Evolutionary conservation across 2,329 filamentous ascomycete species (phyloP), one percentile per base, ranked within the genome.

Genomic region (Drechslerella dactyloides): DNA sequence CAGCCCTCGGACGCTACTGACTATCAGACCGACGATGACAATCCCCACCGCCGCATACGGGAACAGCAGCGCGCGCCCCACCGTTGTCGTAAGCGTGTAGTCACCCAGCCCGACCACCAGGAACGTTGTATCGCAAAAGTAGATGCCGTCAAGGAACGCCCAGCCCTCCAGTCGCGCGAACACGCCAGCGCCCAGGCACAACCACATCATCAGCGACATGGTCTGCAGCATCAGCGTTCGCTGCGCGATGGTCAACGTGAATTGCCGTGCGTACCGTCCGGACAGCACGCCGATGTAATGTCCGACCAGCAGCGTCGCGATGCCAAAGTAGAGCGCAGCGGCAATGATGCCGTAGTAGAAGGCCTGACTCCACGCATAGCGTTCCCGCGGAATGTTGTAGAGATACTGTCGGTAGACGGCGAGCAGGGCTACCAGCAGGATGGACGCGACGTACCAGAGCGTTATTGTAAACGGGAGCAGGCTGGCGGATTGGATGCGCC

Each of bases 151-250:
- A 0, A 90, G 85, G 77, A 89, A 96, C 19, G 83, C 81, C 87
- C 92, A 94, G 2, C 80, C 84, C 73, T 96, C 89, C 1, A 94
- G 84, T 1, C 82, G 82, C 4, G 86, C 86, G 77, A 94, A 96
- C 0, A 96, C 81, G 0, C 88, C 85, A 0, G 89, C 91, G 0
- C 93, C 93, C 1, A 91, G 80, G 0, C 90, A 86, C 0, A 97
- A 82, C 82, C 94, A 96, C 53, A 90, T 80, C 57, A 96, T 87
- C 77, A 96, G 90, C 62, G 90, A 82, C 79, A 96, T 96, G 0
- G 91, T 96, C 79, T 97, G 93, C 27, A 96, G 81, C 83, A 97
- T 96, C 21, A 97, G 82, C 0, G 91, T 96, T 8, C 93, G 85
- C 79, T 97, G 93, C 72, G 89, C 89, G 59, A 88, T 85, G 0